These are phyloP conservation scores for Artemisia annua DNA, from an alignment of 129 eudicot genomes.

Conservation along the genomic window DNA sequence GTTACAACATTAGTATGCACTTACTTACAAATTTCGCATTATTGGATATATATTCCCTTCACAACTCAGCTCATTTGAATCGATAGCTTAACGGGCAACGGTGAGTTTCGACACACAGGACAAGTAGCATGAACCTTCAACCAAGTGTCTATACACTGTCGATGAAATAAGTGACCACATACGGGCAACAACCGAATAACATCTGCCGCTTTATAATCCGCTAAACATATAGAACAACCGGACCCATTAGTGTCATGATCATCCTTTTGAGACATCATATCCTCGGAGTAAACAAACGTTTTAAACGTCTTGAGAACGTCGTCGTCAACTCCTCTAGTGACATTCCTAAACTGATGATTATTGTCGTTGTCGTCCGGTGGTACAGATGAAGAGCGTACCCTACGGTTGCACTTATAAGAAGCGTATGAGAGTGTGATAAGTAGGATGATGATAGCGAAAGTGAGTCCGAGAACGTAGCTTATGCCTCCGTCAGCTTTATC, in stretches of 20 bases:
- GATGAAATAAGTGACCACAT: slow-evolving; percentile 3
- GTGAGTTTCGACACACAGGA: background rate
- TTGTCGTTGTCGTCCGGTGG: background rate
- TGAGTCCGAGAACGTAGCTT: slow-evolving; percentile 30
- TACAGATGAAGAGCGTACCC: background rate
- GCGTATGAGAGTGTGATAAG: slow-evolving; percentile 29
- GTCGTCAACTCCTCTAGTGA: slow-evolving; percentile 19
- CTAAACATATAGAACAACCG: slow-evolving; percentile 11
- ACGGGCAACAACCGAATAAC: background rate
- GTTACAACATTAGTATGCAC: background rate
- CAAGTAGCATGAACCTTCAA: slow-evolving; percentile 2
- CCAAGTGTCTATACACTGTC: background rate
- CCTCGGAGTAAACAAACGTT: slow-evolving; percentile 25
- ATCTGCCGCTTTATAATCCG: background rate
- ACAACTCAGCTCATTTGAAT: slow-evolving; percentile 18
- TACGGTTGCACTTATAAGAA: slow-evolving; percentile 38
- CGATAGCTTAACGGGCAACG: background rate
- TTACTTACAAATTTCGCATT: background rate
- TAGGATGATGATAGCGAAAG: slow-evolving; percentile 29
- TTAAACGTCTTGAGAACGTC: slow-evolving; percentile 11
- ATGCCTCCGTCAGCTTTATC: slow-evolving; percentile 8
- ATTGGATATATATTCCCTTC: background rate
- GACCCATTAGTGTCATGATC: background rate
- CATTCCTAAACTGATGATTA: background rate
- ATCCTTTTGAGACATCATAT: background rate